These are phyloP conservation scores for Metschnikowia lochheadii DNA, from an alignment of 805 yeast genomes.

Conservation along the genomic window DNA sequence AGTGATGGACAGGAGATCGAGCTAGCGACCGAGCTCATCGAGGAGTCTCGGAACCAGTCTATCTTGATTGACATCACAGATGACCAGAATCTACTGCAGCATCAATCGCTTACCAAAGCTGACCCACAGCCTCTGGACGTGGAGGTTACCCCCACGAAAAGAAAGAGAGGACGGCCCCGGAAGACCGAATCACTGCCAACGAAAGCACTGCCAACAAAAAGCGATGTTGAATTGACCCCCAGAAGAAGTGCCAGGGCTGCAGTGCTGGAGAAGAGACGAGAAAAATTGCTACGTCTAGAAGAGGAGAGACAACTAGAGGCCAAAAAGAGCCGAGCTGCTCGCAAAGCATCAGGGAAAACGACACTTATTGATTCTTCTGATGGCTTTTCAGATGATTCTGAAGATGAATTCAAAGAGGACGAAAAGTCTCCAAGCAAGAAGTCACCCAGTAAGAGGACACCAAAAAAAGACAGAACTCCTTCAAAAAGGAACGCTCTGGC, in stretches of 20 bases:
- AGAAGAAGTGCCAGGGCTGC: slow-evolving; percentile 7
- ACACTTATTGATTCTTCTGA: not conserved
- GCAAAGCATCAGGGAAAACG: not conserved
- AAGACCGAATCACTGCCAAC: slow-evolving; percentile 10
- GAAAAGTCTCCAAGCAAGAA: not conserved
- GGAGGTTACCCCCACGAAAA: slow-evolving; percentile 9
- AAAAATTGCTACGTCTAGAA: slow-evolving; percentile 9
- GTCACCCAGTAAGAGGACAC: not conserved
- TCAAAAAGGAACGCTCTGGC: not conserved
- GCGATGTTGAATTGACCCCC: slow-evolving; percentile 1
- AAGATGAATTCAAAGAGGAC: not conserved
- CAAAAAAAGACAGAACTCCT: not conserved
- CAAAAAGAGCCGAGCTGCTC: not conserved
- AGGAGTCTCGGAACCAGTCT: slow-evolving; percentile 15
- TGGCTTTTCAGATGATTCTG: not conserved
- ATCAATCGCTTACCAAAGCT: not conserved
- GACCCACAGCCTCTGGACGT: not conserved
- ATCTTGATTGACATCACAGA: not conserved
- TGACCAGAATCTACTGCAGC: not conserved
- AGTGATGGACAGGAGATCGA: slow-evolving; percentile 32
- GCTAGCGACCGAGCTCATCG: slow-evolving; percentile 42
- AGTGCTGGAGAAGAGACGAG: slow-evolving; percentile 6
- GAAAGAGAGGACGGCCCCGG: slow-evolving; percentile 15
- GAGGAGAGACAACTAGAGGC: slow-evolving; percentile 4
- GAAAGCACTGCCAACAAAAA: slow-evolving; percentile 9